Conservation (phyloP, 768 basidiomycete species). For the Podaxis sp. region DNA sequence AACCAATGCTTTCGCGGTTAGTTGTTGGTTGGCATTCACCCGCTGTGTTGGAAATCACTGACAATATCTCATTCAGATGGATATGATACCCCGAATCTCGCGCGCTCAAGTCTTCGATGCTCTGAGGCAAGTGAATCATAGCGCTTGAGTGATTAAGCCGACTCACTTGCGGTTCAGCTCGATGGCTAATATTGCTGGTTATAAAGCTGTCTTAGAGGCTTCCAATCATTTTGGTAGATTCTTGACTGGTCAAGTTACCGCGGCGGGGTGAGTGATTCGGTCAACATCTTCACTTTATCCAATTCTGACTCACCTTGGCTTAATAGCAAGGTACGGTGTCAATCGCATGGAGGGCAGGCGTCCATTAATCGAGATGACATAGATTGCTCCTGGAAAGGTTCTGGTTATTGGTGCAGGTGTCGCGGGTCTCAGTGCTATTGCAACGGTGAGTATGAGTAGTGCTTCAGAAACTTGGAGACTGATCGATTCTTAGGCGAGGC, state of each 20-base stretch:
- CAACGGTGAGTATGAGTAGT: conserved; percentile 48
- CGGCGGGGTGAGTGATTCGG: conserved; percentile 66
- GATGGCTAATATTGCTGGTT: conserved; percentile 94
- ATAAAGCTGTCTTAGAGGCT: conserved; percentile 89
- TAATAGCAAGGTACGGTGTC: conserved; percentile 31
- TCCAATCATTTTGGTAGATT: conserved; percentile 89
- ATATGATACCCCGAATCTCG: conserved; percentile 89
- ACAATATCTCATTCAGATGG: conserved; percentile 51
- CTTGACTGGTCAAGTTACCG: conserved; percentile 88
- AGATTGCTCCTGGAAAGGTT: conserved; percentile 88
- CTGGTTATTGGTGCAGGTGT: conserved; percentile 88
- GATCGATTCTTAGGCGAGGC: conserved; percentile 52
- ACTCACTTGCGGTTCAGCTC: conserved; percentile 48
- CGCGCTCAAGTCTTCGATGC: conserved; percentile 90
- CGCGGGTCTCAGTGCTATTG: conserved; percentile 86
- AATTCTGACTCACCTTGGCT: not conserved
- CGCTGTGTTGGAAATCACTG: not conserved
- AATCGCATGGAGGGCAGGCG: not conserved
- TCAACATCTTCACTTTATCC: not conserved
- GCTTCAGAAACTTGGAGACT: not conserved
- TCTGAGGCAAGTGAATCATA: conserved; percentile 53
- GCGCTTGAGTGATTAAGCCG: not conserved
- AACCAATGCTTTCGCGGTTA: conserved; percentile 69
- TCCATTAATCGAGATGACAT: conserved; percentile 6
- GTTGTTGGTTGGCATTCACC: conserved; percentile 18